Evolutionary conservation across 2,329 filamentous ascomycete species (phyloP), one percentile per base, ranked within the genome.

Genomic region (Uncinocarpus reesii): DNA sequence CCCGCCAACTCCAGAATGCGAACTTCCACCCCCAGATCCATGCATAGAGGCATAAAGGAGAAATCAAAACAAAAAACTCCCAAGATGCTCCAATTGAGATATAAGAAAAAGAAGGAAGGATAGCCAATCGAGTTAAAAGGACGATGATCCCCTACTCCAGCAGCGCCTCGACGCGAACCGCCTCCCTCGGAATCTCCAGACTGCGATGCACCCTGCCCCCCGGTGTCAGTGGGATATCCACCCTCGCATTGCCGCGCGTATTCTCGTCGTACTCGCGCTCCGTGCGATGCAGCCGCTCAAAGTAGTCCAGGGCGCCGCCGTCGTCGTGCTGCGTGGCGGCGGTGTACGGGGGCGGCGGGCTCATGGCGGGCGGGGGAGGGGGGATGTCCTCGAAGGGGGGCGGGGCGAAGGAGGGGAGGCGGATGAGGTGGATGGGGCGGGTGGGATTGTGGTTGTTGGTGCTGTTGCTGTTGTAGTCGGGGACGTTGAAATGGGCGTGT

Each of bases 291-390:
- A 94, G 68, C 1, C 89, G 79, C 0, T 82, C 73, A 62, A 95
- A 95, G 64, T 95, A 95, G 59, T 95, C 89, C 4, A 44, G 11
- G 32, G 52, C 13, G 7, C 49, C 78, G 10, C 64, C 81, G 66
- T 67, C 80, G 72, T 67, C 80, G 73, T 20, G 78, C 71, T 83
- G 84, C 1, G 92, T 79, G 31, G 93, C 84, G 2, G 76, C 73
- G 51, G 90, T 85, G 62, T 95, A 95, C 49, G 84, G 80, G 0
- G 89, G 89, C 6, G 89, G 89, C 1, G 88, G 88, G 0, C 87
- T 93, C 54, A 84, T 72, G 13, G 84, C 64, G 0, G 83, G 80
- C 43, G 84, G 84, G 3, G 86, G 84, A 2, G 86, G 81, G 4
- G 80, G 75, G 46, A 93, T 84, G 4, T 86, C 86, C 53, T 92